Evolutionary conservation across 805 yeast genomes (phyloP), one percentile per base, ranked within the genome.

Genomic region (Cyberlindnera xishuangbannaensis): DNA sequence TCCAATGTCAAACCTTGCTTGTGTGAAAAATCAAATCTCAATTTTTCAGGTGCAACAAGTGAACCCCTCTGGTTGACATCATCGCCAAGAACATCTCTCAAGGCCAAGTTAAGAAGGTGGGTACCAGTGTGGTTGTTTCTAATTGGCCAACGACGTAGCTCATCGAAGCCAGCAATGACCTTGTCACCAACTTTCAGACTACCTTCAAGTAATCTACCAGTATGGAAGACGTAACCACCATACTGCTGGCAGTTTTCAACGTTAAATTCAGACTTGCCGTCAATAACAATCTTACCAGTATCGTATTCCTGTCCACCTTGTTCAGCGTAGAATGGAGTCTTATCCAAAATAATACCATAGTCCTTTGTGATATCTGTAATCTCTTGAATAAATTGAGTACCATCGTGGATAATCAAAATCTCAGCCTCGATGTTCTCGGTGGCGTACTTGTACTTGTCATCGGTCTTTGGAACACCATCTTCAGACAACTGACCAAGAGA

Each of bases 291-390:
- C 60, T 76, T 82, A 63, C 99, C 99, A 27, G 94, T 83, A 59
- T 92, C 99, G 55, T 72, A 82, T 62, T 87, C 97, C 70, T 92
- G 99, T 55, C 99, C 99, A 76, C 99, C 99, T 64, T 85, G 94
- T 67, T 92, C 99, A 31, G 98, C 97, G 56, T 92, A 92, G 64
- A 92, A 86, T 59, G 94, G 92, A 17, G 97, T 85, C 59, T 76
- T 82, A 58, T 92, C 94, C 39, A 92, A 69, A 31, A 92, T 58
- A 33, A 92, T 62, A 58, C 99, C 99, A 46, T 71, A 63, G 57
- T 83, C 86, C 45, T 63, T 62, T 26, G 65, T 65, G 18, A 54
- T 44, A 40, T 64, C 69, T 25, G 66, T 51, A 29, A 66, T 67
- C 40, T 64, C 65, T 28, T 70, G 64, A 31, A 75, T 76, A 47